phyloP scores from a whole-genome alignment of 148 eudicot species.

The Linanthus parryae region DNA sequence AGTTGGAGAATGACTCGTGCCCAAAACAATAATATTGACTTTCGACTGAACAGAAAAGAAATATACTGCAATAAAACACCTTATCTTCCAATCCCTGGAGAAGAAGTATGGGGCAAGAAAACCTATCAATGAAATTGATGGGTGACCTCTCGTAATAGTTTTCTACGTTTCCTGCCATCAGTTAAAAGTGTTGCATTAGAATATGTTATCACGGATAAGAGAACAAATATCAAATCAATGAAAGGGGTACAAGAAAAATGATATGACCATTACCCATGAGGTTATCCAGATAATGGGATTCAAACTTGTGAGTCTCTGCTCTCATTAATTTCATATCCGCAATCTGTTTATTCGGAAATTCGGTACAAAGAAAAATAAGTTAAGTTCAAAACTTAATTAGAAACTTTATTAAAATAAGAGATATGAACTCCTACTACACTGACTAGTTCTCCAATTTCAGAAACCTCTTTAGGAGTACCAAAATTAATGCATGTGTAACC shows the following conservation, averaged over 20 bases:
- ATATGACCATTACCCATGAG: conserved; percentile 56
- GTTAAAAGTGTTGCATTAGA: not conserved
- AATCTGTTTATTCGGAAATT: conserved; percentile 6
- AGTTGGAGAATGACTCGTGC: not conserved
- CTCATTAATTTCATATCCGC: conserved; percentile 63
- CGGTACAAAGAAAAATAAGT: too few species aligned
- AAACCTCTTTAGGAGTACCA: too few species aligned
- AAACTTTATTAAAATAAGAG: too few species aligned
- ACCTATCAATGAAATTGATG: conserved; percentile 69
- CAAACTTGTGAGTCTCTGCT: conserved; percentile 86
- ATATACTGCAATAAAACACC: conserved; percentile 29
- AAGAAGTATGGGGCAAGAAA: conserved; percentile 84
- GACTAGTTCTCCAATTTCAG: too few species aligned
- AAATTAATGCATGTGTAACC: too few species aligned
- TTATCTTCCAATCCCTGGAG: conserved; percentile 93
- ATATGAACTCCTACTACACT: too few species aligned
- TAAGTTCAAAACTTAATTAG: too few species aligned
- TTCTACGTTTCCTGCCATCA: conserved; percentile 53
- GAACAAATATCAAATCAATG: not conserved
- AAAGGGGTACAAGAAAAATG: not conserved
- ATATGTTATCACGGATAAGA: not conserved
- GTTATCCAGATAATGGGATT: conserved; percentile 68
- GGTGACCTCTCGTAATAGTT: conserved; percentile 72
- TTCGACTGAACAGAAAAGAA: not conserved
- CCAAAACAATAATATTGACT: conserved; percentile 3